Evolutionary conservation across 306 rosid species (phyloP), one percentile per base, ranked within the genome.

Genomic region (Glycine soja): DNA sequence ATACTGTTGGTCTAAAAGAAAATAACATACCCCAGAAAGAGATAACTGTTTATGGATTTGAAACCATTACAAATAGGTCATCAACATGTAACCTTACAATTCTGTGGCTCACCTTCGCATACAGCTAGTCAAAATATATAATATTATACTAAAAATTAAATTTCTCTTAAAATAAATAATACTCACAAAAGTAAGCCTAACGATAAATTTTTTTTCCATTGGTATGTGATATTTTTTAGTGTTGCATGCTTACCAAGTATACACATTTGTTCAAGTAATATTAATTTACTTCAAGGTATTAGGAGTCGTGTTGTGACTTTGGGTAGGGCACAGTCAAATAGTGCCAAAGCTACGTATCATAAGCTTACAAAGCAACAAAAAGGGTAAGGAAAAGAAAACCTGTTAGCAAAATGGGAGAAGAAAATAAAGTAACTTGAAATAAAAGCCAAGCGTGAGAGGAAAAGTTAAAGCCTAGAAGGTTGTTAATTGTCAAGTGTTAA

Each of bases 211-310:
- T 19, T 19, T 24, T 24, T 15, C 59, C 24, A 14, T n/a, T 52
- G 2, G 24, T 2, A 6, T 56, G 62, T 54, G 24, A 54, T 54
- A n/a, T 54, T 15, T 5, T 54, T 54, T 56, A 57, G 63, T 8
- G 12, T 57, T 57, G 11, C 34, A 15, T 56, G 11, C 12, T 56
- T 56, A 15, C 10, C 62, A 56, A 15, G 15, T 16, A 15, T 62
- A 62, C 40, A 48, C 14, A 58, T 69, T 30, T n/a, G 71, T 56
- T 75, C 72, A 71, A 71, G 57, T 61, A 58, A 72, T 72, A 10
- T 2, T 8, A 62, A 62, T 62, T 32, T 34, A 12, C 24, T 14
- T 38, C 24, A 7, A 65, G 24, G 18, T 7, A 65, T 58, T 58
- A 58, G 16, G 10, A 64, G 2, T 64, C n/a, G 12, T 62, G 10